A percentile compares a stretch with the other conserved stretches of the same genome.
Evolutionary conservation across 495 filamentous ascomycete genomes (phyloP).

Genomic region (Lasiosphaeria ovina): DNA sequence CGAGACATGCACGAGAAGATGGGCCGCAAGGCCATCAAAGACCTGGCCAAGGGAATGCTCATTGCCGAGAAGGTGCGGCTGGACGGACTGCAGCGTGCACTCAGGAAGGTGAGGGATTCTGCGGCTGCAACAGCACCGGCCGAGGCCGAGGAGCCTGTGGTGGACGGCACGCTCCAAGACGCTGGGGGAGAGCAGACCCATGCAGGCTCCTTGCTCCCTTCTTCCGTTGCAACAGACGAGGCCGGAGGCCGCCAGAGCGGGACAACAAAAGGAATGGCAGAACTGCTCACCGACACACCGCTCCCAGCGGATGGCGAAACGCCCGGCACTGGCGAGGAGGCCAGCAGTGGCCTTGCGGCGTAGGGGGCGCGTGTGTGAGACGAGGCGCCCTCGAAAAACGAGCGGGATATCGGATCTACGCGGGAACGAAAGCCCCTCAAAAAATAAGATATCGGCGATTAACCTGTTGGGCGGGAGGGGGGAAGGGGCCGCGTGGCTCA

Average conservation of each 20-base stretch:
- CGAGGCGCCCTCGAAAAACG: not conserved
- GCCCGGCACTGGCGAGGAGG: not conserved
- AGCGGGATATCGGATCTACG: no score
- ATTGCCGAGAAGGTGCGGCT: constrained; percentile 74
- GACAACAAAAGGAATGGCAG: not conserved
- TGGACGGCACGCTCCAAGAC: no score
- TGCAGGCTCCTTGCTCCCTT: no score
- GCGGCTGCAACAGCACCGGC: no score
- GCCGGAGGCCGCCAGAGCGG: not conserved
- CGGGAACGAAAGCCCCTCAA: no score
- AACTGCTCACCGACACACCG: no score
- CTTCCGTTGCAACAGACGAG: no score
- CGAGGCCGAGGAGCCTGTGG: no score
- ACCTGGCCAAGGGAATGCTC: constrained; percentile 74
- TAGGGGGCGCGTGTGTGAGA: not conserved
- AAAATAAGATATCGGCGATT: no score
- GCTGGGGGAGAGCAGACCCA: no score
- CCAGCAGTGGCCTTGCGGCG: not conserved
- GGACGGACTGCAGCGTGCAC: constrained; percentile 74
- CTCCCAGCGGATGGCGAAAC: not conserved
- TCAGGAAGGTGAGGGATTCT: constrained; percentile 51
- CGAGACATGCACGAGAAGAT: constrained; percentile 80
- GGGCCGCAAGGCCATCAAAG: constrained; percentile 68
- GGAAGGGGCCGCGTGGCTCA: no score
- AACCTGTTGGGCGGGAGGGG: no score